Evolutionary conservation across 306 rosid genomes (phyloP), one percentile per base, ranked within the genome.

Genomic region (Cicer pinnatifidum): DNA sequence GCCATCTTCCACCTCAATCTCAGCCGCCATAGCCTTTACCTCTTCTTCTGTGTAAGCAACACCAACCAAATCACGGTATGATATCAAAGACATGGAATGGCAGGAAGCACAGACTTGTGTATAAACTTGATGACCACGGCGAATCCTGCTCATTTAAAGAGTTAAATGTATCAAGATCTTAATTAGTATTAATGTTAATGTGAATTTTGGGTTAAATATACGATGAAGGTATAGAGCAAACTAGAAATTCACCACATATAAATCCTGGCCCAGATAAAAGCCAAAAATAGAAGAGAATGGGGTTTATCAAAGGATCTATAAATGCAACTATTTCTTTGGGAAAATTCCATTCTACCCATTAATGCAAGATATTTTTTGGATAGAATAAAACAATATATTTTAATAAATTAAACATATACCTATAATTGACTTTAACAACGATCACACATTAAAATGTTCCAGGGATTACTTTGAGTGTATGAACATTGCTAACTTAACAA

Each of bases 41-140:
- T 94, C 98, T 46, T 91, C 98, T 84, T 94, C 98, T 7, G 98
- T 94, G 75, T 94, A 94, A 50, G 98, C 98, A 33, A 94, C 91
- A 61, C 96, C 97, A 81, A 94, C 99, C 96, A 94, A 87, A 85
- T 94, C 99, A 86, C 97, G 96, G 85, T 88, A 94, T 12, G 99
- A 94, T 82, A 91, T 74, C 77, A 94, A 85, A 74, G 99, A 89
- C 97, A 91, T 89, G 11, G 99, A 94, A 86, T 94, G 99, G 76
- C 97, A 94, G 20, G 99, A 94, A 53, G 97, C 97, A 80, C 97
- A 94, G 79, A 94, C 97, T 87, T 94, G 90, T 54, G 69, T 70
- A 80, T 94, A 94, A 77, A 95, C 99, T 86, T 91, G 97, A 86
- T 94, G 99, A 81, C 99, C 99, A 75, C 99, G 97, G 46, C 99